Evolutionary conservation across 805 yeast genomes (phyloP), one percentile per base, ranked within the genome.

Genomic region (Jamesozyma rosinii): DNA sequence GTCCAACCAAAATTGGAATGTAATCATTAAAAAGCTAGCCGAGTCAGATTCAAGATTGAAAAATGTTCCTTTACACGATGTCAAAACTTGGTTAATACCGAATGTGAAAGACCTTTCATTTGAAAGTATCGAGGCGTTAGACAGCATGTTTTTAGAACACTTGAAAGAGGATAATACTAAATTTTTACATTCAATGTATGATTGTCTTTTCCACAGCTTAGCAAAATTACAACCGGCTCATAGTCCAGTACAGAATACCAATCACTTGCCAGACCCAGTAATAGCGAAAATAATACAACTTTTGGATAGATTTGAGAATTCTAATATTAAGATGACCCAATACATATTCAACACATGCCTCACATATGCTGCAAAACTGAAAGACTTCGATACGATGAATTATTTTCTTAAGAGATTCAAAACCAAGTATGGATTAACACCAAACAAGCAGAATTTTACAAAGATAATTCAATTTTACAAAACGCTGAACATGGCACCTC

Each of bases 381-480:
- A 46, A 22, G 50, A 50, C 35, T 43, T 50, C 19, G 45, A 50
- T 3, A 40, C 49, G 15, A 54, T 60, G 57, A 49, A 60, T 24
- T 50, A 47, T 43, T 59, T 56, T 38, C 40, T 62, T 8, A 39
- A 48, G 20, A 52, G 49, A 35, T 56, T 62, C 44, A 36, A 53
- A 47, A 35, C 46, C 3, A 47, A 50, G n/a, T 60, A 55, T 40
- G 48, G 46, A 8, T 37, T 60, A 9, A 32, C 47, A 13, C 65
- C 64, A 18, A 58, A 60, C 37, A 58, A 46, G 40, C 49, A 50
- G 15, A 59, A 56, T 32, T 57, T 49, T 37, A 59, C 65, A 6
- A 52, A 58, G 1, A 47, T 62, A 14, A 51, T 59, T 17, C 59
- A 57, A 39, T 60, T 54, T 38, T 62, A 57, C 29, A 42, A 46